Evolutionary conservation across 345 rosid genomes (phyloP).

Genomic region (Aquilaria sinensis): DNA sequence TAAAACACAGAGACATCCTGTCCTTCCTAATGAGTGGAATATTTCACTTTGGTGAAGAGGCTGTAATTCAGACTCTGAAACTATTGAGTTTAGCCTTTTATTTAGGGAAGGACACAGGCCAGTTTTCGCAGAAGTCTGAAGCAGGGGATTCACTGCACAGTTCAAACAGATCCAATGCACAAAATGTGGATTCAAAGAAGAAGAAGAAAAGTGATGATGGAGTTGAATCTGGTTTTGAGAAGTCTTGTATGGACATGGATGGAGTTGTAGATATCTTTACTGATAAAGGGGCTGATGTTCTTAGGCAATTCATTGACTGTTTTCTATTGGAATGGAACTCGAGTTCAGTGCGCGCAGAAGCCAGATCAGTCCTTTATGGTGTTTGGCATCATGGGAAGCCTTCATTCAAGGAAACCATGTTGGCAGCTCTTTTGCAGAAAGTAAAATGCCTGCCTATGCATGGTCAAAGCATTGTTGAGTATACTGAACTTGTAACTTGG

Average conservation of each 20-base stretch:
- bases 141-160: slow-evolving; percentile 51
- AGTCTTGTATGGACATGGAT: slow-evolving; percentile 91
- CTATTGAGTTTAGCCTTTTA: slow-evolving; percentile 83
- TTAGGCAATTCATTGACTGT: slow-evolving; percentile 85
- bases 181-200: slow-evolving; percentile 73
- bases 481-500: slow-evolving; percentile 80
- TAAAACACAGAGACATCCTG: slow-evolving; percentile 76
- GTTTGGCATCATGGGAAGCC: slow-evolving; percentile 94
- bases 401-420: slow-evolving; percentile 68
- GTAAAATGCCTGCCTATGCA: slow-evolving; percentile 70
- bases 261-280: slow-evolving; percentile 65
- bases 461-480: slow-evolving; percentile 95
- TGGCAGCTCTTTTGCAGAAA: slow-evolving; percentile 63
- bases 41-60: slow-evolving; percentile 89
- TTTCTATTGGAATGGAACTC: slow-evolving; percentile 97
- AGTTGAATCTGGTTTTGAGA: slow-evolving; percentile 70
- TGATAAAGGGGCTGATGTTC: slow-evolving; percentile 61
- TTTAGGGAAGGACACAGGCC: slow-evolving; percentile 78
- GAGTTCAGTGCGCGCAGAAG: slow-evolving; percentile 88
- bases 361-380: slow-evolving; percentile 84
- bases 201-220: slow-evolving; percentile 93
- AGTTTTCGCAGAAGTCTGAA: slow-evolving; percentile 57
- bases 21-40: slow-evolving; percentile 72
- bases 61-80: slow-evolving; percentile 86
- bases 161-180: slow-evolving; percentile 61